A percentile compares a stretch with the other conserved stretches of the same genome.
These are phyloP conservation scores for Rhododendron molle DNA, from an alignment of 148 eudicot genomes.

Conservation along the genomic window DNA sequence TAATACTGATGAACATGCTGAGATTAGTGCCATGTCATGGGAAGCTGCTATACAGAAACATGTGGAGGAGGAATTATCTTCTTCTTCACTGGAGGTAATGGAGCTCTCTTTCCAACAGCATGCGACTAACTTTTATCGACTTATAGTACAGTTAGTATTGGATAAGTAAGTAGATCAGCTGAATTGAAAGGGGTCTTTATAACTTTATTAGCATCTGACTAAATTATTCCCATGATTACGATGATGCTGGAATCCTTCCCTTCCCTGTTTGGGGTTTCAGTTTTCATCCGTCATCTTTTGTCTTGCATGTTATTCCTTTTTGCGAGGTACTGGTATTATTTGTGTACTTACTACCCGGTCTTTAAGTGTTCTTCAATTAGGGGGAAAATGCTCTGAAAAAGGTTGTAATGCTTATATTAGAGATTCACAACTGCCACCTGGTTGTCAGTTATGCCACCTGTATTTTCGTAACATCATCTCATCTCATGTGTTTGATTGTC, in stretches of 20 bases:
- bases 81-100: slow-evolving; percentile 70
- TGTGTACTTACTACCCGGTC: background rate
- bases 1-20: slow-evolving; percentile 53
- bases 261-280: background rate
- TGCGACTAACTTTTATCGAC: background rate
- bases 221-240: background rate
- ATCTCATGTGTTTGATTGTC: slow-evolving; percentile 13
- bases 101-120: background rate
- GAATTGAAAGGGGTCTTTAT: background rate
- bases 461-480: slow-evolving; percentile 4
- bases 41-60: slow-evolving; percentile 91
- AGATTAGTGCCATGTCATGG: slow-evolving; percentile 82
- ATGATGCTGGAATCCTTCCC: background rate
- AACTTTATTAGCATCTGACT: background rate
- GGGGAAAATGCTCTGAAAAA: background rate
- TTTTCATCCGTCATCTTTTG: background rate
- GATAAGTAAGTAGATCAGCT: background rate
- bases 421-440: background rate
- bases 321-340: background rate
- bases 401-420: background rate
- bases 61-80: slow-evolving; percentile 69
- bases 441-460: slow-evolving; percentile 7
- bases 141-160: background rate
- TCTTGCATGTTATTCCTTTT: background rate
- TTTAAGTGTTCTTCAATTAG: background rate